phyloP scores from a whole-genome alignment of 192 early-diverging fungal species.

The Entomortierella beljakovae region DNA sequence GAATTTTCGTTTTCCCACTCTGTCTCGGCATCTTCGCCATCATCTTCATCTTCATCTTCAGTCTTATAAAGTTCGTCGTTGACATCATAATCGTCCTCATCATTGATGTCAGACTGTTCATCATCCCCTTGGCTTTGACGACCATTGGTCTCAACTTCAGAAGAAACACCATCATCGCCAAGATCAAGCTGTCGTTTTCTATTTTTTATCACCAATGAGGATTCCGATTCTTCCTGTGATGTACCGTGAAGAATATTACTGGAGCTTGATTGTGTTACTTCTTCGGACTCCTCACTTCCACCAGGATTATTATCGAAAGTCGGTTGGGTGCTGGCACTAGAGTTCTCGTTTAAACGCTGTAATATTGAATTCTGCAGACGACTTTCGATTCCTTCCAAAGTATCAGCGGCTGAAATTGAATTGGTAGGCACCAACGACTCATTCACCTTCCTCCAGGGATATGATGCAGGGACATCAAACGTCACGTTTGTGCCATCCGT shows the following conservation, averaged over 20 bases:
- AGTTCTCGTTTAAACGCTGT: too few species aligned
- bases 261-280: too few species aligned
- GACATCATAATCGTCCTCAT: conserved; percentile 41
- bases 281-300: too few species aligned
- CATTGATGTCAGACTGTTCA: conserved; percentile 18
- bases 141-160: conserved; percentile 16
- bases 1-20: conserved; percentile 37
- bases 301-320: too few species aligned
- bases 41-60: conserved; percentile 24
- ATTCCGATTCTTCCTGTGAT: neutral
- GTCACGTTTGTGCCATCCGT: neutral
- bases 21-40: conserved; percentile 17
- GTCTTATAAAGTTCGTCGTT: conserved; percentile 37
- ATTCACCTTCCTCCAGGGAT: neutral
- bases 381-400: too few species aligned
- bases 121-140: conserved; percentile 41
- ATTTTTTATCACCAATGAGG: neutral
- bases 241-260: too few species aligned
- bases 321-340: too few species aligned
- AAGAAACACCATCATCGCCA: neutral
- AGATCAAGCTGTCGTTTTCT: neutral
- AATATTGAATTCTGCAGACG: too few species aligned
- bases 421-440: neutral
- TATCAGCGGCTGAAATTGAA: too few species aligned
- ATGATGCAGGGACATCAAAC: neutral